These are phyloP conservation scores for Apiospora phragmitis DNA, from an alignment of 2,329 filamentous ascomycete species.

Conservation along the genomic window DNA sequence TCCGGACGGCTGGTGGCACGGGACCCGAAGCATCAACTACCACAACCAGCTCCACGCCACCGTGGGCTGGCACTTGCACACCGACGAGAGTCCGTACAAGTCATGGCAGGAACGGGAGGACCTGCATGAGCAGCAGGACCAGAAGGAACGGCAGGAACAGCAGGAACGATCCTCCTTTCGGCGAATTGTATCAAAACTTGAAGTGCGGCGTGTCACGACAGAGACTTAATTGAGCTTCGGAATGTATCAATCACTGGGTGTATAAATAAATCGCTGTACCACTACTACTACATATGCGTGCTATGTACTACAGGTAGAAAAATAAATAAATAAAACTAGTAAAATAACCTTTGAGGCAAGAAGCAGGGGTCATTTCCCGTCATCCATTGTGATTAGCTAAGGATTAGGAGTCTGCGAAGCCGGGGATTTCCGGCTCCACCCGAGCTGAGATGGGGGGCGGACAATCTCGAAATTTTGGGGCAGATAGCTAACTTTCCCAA, in stretches of 20 bases:
- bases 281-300: too few species aligned
- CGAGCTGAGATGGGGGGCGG: background rate
- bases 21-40: conserved; percentile 16
- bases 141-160: too few species aligned
- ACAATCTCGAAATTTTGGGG: background rate
- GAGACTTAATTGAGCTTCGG: background rate
- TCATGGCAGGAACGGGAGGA: background rate
- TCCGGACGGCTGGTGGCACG: conserved; percentile 20
- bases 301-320: background rate
- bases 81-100: background rate
- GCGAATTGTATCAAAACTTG: too few species aligned
- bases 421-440: conserved; percentile 8
- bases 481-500: background rate
- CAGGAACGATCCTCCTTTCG: too few species aligned
- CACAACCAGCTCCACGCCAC: conserved; percentile 16
- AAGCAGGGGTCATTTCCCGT: background rate
- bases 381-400: background rate
- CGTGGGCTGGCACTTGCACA: conserved; percentile 18
- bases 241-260: background rate
- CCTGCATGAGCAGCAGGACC: too few species aligned
- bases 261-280: background rate
- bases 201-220: too few species aligned
- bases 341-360: background rate
- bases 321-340: background rate
- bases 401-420: background rate